These are phyloP conservation scores for Drechslerella dactyloides DNA, from an alignment of 2,329 filamentous ascomycete species.

Conservation along the genomic window DNA sequence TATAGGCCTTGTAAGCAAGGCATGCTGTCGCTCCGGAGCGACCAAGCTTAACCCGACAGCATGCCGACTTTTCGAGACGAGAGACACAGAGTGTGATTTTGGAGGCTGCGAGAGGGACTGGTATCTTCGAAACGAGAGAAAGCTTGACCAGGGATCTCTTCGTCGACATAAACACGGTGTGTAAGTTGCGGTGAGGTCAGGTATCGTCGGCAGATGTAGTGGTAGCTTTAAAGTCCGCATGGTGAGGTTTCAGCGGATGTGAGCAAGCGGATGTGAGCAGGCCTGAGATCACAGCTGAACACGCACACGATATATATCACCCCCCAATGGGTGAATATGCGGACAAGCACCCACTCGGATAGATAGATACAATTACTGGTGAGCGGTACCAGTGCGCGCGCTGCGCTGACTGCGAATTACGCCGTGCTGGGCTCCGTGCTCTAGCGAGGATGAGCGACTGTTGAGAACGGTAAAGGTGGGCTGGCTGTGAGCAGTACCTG, in stretches of 20 bases:
- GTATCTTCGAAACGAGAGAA: background rate
- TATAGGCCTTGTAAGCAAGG: background rate
- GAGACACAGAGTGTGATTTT: background rate
- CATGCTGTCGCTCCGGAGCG: background rate
- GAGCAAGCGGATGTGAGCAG: slow-evolving; percentile 1
- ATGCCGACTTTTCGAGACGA: background rate
- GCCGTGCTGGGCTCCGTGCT: background rate
- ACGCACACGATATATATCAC: background rate
- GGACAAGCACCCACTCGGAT: too few relatives aligned
- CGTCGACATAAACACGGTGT: background rate
- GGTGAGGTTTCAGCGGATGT: slow-evolving; percentile 8
- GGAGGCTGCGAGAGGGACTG: background rate
- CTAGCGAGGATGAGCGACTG: background rate
- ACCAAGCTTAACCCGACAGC: background rate
- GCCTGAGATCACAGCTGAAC: slow-evolving; percentile 8
- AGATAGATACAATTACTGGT: too few relatives aligned
- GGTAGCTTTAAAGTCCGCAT: slow-evolving; percentile 34
- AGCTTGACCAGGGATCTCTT: background rate
- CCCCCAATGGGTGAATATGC: too few relatives aligned
- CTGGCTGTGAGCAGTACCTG: background rate
- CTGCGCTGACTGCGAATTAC: too few relatives aligned
- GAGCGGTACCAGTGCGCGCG: too few relatives aligned
- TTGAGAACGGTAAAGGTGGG: background rate
- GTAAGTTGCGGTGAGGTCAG: slow-evolving; percentile 12
- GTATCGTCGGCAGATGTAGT: slow-evolving; percentile 17